A percentile compares a stretch with the other conserved stretches of the same genome.
Evolutionary conservation across 192 early-diverging fungal genomes (phyloP).

Genomic region (Backusella tuberculispora): DNA sequence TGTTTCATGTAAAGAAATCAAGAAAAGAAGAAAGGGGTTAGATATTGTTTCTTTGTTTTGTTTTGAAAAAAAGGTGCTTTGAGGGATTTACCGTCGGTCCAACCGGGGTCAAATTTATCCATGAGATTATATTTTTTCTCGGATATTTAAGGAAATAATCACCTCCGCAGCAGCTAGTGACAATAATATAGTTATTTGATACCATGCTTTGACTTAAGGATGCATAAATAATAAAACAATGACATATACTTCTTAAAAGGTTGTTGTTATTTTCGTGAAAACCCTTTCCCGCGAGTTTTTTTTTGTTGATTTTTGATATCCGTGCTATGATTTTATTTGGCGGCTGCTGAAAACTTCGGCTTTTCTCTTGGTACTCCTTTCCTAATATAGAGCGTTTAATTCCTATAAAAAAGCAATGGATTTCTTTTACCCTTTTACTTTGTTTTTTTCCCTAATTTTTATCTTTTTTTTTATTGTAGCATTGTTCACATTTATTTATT

Average conservation of each 20-base stretch:
- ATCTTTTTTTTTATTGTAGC: background rate
- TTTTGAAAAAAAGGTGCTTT: background rate
- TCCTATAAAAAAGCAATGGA: slow-evolving; percentile 1
- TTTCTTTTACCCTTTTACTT: slow-evolving; percentile 10
- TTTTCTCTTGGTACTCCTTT: slow-evolving; percentile 7
- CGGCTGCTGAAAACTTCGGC: background rate
- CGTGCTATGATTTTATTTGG: background rate
- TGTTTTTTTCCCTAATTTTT: background rate
- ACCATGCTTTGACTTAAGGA: background rate
- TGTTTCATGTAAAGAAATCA: background rate
- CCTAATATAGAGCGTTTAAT: slow-evolving; percentile 2
- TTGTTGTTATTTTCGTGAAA: background rate
- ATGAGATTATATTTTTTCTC: background rate
- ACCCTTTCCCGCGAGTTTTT: background rate
- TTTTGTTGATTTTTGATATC: background rate
- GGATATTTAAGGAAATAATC: slow-evolving; percentile 19
- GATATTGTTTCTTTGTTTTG: background rate
- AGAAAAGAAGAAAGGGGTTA: background rate
- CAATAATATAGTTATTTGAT: background rate
- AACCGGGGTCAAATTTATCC: slow-evolving; percentile 12
- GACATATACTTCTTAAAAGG: background rate
- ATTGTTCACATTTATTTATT: slow-evolving; percentile 1
- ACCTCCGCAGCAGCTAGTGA: background rate
- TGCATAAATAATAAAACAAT: background rate
- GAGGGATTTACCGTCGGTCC: slow-evolving; percentile 22